Conservation (phyloP, 1,284 basidiomycete species). For the Puccinia sorghi region DNA sequence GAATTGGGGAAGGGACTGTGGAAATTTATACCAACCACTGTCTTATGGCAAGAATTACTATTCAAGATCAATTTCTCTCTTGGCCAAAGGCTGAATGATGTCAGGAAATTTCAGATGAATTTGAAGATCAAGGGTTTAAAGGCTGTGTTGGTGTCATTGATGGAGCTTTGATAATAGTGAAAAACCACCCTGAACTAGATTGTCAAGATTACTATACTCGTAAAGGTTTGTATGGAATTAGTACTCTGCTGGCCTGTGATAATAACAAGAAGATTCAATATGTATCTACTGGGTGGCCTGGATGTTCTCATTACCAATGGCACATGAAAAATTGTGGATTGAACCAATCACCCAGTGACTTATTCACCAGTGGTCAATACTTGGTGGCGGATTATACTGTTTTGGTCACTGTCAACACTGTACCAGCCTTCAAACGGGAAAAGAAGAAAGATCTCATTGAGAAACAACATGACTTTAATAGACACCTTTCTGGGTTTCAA, state of each 20-base stretch:
- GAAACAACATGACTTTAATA: not conserved
- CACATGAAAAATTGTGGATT: not conserved
- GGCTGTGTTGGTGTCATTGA: not conserved
- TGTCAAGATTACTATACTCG: not conserved
- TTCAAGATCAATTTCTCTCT: not conserved
- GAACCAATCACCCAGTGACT: not conserved
- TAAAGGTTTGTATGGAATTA: not conserved
- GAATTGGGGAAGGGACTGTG: slow-evolving; percentile 8
- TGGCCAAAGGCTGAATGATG: not conserved
- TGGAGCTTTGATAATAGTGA: not conserved
- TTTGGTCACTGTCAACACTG: not conserved
- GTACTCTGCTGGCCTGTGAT: not conserved
- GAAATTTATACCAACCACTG: not conserved
- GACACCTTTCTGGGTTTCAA: not conserved
- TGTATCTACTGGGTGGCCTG: not conserved
- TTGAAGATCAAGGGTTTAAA: not conserved
- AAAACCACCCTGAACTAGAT: not conserved
- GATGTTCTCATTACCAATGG: not conserved
- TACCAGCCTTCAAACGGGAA: not conserved
- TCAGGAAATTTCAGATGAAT: not conserved
- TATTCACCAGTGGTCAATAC: not conserved
- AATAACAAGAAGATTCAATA: not conserved
- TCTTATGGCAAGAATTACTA: not conserved
- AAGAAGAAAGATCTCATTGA: not conserved
- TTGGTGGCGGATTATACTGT: slow-evolving; percentile 6